Conservation (phyloP, 345 rosid genomes). For the Viola odorata region DNA sequence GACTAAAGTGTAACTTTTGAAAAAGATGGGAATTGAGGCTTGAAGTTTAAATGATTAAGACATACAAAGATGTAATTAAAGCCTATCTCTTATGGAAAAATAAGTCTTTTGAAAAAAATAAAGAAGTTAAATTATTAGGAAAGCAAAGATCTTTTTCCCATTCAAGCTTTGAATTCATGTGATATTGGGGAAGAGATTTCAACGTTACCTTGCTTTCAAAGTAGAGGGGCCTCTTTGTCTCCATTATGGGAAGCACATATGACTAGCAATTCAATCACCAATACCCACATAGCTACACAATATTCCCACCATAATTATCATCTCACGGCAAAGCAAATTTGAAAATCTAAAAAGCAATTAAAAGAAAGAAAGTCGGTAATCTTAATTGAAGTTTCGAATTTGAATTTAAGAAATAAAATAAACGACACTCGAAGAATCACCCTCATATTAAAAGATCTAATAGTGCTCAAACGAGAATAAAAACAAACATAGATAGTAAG, state of each 20-base stretch:
- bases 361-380: neutral
- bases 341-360: neutral
- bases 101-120: neutral
- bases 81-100: slow-evolving; percentile 27
- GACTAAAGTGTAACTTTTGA: slow-evolving; percentile 15
- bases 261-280: slow-evolving; percentile 41
- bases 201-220: slow-evolving; percentile 24
- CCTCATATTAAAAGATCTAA: no score
- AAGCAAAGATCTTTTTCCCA: slow-evolving; percentile 18
- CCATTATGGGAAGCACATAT: slow-evolving; percentile 39
- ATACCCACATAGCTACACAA: slow-evolving; percentile 26
- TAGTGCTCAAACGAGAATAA: no score
- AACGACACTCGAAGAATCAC: no score
- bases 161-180: slow-evolving; percentile 27
- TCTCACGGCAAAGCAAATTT: slow-evolving; percentile 19
- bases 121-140: neutral
- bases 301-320: slow-evolving; percentile 22
- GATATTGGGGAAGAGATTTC: slow-evolving; percentile 27
- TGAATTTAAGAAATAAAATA: no score
- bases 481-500: no score
- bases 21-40: slow-evolving; percentile 21
- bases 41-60: slow-evolving; percentile 16
- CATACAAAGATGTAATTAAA: slow-evolving; percentile 14
- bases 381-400: no score
- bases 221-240: slow-evolving; percentile 36